Evolutionary conservation across 129 eudicot genomes (phyloP), one percentile per base, ranked within the genome.

Genomic region (Escallonia herrerae): DNA sequence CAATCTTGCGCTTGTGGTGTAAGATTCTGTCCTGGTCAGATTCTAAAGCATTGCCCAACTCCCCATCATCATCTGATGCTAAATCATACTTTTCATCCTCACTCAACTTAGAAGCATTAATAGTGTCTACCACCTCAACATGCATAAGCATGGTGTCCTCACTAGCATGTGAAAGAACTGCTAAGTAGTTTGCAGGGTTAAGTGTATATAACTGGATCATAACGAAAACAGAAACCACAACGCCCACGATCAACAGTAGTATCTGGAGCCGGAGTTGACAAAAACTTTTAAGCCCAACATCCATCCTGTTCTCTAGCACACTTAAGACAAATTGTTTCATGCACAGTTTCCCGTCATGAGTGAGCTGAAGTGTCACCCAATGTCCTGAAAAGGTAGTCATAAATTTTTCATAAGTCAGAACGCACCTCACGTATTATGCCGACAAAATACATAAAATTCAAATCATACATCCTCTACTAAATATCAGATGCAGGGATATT

Each of bases 191-290:
- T 37, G 60, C 75, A 56, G 70, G 66, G 60, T 72, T 77, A 55
- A 75, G 62, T 42, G 68, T 45, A 15, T 51, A 66, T 22, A 82
- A 52, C 69, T 82, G 84, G 51, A 69, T 65, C 50, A 80, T 51
- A 67, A 77, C 41, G 46, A 79, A 66, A 68, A 82, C 55, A 64
- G 66, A 53, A 52, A 64, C 79, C 51, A 79, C 64, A 42, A 72
- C 54, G 33, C 74, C 79, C 63, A 66, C 50, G 64, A 70, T 12
- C 56, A 69, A 50, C 4, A 80, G 64, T 41, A 87, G 62, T 68
- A 69, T 78, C 49, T 62, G 72, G 69, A 77, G 73, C 47, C 72
- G 67, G 45, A 76, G 9, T 58, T 57, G 57, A 64, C 81, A 70
- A 60, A 76, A 68, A 22, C 0, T 22, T 63, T 52, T 68, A 52